A percentile compares a stretch with the other conserved stretches of the same genome.
phyloP scores from a whole-genome alignment of 78 protist genomes.

The Dictyostelium discoideum region DNA sequence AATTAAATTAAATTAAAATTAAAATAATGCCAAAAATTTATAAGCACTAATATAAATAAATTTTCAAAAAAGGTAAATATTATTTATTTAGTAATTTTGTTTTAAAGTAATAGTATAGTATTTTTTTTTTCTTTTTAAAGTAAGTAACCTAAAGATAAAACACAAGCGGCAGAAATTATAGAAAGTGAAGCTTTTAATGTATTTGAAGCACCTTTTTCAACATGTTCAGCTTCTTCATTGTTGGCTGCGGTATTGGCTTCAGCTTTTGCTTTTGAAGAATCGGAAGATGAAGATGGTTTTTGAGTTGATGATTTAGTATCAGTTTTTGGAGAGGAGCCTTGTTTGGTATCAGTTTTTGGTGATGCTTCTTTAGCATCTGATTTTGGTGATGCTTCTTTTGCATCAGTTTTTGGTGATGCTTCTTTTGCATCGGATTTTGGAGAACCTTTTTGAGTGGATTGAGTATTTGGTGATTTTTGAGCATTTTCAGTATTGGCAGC shows the following conservation, averaged over 20 bases:
- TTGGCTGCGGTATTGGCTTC: neutral
- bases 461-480: no score
- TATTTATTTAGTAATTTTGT: neutral
- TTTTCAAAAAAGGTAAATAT: neutral
- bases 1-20: no score
- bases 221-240: neutral
- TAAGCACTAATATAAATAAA: no score
- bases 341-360: neutral
- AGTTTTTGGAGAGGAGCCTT: neutral
- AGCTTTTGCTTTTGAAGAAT: neutral
- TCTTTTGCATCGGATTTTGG: neutral
- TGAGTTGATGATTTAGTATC: neutral
- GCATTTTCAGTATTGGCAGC: neutral
- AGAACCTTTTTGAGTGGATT: neutral
- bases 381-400: neutral
- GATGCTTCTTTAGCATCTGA: neutral
- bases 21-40: no score
- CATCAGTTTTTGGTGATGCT: neutral
- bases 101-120: neutral
- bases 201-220: neutral
- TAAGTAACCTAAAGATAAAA: neutral
- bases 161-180: neutral
- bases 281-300: neutral
- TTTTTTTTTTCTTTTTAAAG: neutral
- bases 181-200: neutral